Base-by-base conservation (phyloP, 1,284 basidiomycete genomes). In the Ceratobasidium sp. region DNA sequence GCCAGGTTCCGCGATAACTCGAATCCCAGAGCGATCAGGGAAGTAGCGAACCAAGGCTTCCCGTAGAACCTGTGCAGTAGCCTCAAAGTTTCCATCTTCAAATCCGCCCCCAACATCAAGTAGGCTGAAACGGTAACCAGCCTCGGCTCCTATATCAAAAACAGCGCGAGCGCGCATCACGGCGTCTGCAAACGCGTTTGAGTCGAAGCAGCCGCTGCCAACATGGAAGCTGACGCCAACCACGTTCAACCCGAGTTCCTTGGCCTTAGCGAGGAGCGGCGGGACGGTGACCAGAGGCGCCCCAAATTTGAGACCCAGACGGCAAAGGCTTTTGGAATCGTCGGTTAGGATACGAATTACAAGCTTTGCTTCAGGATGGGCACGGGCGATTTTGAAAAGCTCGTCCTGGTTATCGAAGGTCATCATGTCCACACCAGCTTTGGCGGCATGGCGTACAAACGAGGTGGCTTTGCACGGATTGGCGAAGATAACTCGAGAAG, bases 331-430 rank as follows among this genome's bases (percentile, higher is more conserved):
- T 84, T 96, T 98, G 59, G 94, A 95, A 82, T 99, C 98, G 82
- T 99, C 98, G 21, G 96, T 96, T 58, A 99, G 86, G 81, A 99
- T 98, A 75, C 97, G 94, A 35, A 98, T 84, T 76, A 99, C 91
- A 67, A 98, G 88, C 82, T 94, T 92, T 50, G 97, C 96, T 55
- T 82, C 79, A 0, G 96, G 94, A 81, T 97, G 91, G 21, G 87
- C 85, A 57, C 91, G 90, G 57, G 93, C 90, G 77, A 99, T 89
- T 84, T 99, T 99, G 88, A 94, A 87, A n/a, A 99, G 85, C 81
- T 99, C 98, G 83, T 99, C 98, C 63, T 88, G 88, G 82, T 99
- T 99, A 84, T 99, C 98, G 80, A 99, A 99, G 0, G 97, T 98
- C 94, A 98, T 98, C 83, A 89, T 90, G 78, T 94, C 88, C 58